These are phyloP conservation scores for Naganishia sp. DNA, from an alignment of 1,284 basidiomycete species.

Conservation along the genomic window DNA sequence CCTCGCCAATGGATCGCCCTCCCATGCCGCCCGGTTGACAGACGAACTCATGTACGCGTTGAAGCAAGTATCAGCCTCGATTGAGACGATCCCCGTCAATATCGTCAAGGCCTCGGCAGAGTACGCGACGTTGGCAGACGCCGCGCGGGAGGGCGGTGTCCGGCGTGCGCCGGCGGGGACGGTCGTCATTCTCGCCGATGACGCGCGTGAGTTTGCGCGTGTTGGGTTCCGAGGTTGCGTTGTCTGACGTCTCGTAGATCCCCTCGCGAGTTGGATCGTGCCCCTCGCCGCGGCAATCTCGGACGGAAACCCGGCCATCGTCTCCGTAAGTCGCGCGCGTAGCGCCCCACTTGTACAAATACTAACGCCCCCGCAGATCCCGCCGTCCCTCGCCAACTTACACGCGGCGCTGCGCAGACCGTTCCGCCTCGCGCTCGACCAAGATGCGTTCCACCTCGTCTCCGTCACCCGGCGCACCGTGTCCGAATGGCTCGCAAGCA, in stretches of 20 bases:
- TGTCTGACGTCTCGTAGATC: constrained; percentile 6
- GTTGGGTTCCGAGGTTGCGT: neutral
- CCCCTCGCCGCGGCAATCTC: constrained; percentile 19
- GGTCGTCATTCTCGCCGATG: constrained; percentile 25
- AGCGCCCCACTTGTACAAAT: neutral
- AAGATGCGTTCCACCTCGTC: constrained; percentile 26
- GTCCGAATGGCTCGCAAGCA: constrained; percentile 1
- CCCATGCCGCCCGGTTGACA: neutral
- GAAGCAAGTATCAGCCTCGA: constrained; percentile 2
- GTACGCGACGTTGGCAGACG: constrained; percentile 4
- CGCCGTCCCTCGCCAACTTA: constrained; percentile 2
- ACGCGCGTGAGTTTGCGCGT: constrained; percentile 9
- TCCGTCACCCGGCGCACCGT: constrained; percentile 10
- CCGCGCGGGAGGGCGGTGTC: constrained; percentile 9
- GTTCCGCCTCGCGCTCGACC: constrained; percentile 13
- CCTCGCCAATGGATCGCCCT: neutral
- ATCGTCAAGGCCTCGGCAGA: constrained; percentile 19
- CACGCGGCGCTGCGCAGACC: neutral
- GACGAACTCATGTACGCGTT: constrained; percentile 23
- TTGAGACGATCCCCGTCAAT: constrained; percentile 16
- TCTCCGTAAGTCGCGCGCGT: constrained; percentile 18
- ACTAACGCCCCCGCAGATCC: neutral
- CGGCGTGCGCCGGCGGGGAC: constrained; percentile 8
- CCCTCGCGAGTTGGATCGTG: constrained; percentile 28
- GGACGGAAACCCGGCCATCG: constrained; percentile 29